These are phyloP conservation scores for Pythium volutum DNA, from an alignment of 352 stramenopile genomes.

Conservation along the genomic window DNA sequence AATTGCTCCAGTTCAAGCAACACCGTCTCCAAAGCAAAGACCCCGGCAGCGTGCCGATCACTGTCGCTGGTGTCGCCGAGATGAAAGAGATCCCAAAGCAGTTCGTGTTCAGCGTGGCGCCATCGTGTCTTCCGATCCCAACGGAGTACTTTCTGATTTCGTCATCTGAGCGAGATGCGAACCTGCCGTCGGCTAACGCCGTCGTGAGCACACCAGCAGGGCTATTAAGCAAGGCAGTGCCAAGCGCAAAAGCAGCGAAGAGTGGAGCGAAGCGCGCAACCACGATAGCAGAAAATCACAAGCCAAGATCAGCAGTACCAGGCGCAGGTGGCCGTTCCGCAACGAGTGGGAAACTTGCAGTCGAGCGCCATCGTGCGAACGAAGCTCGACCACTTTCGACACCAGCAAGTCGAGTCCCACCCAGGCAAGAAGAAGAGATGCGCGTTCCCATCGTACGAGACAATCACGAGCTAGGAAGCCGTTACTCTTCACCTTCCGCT, in stretches of 20 bases:
- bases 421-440: background rate
- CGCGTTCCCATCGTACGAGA: background rate
- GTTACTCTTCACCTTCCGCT: background rate
- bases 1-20: slow-evolving; percentile 8
- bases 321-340: background rate
- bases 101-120: slow-evolving; percentile 51
- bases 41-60: slow-evolving; percentile 8
- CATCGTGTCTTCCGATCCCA: slow-evolving; percentile 32
- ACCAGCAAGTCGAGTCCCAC: background rate
- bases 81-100: slow-evolving; percentile 62
- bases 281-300: background rate
- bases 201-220: background rate
- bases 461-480: background rate
- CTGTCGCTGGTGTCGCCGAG: slow-evolving; percentile 25
- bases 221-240: background rate
- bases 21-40: slow-evolving; percentile 15
- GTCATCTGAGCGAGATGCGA: background rate
- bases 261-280: background rate
- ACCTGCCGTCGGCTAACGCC: background rate
- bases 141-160: slow-evolving; percentile 56
- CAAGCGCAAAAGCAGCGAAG: background rate
- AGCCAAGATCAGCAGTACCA: background rate
- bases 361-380: background rate
- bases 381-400: background rate
- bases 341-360: background rate